Conservation (phyloP, 139 green algal species). For the Micractinium sp. region DNA sequence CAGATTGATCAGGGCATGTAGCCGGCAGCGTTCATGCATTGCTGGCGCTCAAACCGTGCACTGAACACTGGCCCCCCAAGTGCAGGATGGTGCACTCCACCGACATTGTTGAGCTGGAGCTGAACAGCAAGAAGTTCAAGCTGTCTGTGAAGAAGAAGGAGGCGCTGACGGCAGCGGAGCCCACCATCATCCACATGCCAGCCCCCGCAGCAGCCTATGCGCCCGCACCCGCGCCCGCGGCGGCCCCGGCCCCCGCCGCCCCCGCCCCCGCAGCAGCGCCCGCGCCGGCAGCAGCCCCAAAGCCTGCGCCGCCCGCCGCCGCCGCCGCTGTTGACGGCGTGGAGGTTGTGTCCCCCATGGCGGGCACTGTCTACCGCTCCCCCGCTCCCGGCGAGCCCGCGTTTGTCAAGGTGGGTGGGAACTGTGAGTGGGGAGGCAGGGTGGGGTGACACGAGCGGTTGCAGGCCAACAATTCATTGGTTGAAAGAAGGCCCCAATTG, state of each 20-base stretch:
- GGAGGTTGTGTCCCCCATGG: slow-evolving; percentile 75
- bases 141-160: slow-evolving; percentile 90
- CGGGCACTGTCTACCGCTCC: slow-evolving; percentile 79
- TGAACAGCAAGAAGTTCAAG: slow-evolving; percentile 93
- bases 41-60: neutral
- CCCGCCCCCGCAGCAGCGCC: slow-evolving; percentile 42
- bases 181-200: slow-evolving; percentile 35
- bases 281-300: slow-evolving; percentile 49
- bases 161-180: slow-evolving; percentile 70
- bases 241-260: slow-evolving; percentile 47
- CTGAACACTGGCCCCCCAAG: neutral
- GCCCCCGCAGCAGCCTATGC: slow-evolving; percentile 5
- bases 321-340: slow-evolving; percentile 49
- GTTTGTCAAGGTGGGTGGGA: slow-evolving; percentile 77
- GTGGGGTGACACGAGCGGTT: neutral
- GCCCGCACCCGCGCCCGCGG: slow-evolving; percentile 18
- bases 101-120: slow-evolving; percentile 96
- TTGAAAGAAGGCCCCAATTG: no score
- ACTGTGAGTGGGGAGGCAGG: neutral
- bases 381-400: slow-evolving; percentile 90
- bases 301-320: slow-evolving; percentile 57
- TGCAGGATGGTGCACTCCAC: slow-evolving; percentile 92
- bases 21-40: neutral
- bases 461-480: no score
- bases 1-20: no score